phyloP scores from a whole-genome alignment of 2,329 filamentous ascomycete genomes.

The Botrytis aclada region DNA sequence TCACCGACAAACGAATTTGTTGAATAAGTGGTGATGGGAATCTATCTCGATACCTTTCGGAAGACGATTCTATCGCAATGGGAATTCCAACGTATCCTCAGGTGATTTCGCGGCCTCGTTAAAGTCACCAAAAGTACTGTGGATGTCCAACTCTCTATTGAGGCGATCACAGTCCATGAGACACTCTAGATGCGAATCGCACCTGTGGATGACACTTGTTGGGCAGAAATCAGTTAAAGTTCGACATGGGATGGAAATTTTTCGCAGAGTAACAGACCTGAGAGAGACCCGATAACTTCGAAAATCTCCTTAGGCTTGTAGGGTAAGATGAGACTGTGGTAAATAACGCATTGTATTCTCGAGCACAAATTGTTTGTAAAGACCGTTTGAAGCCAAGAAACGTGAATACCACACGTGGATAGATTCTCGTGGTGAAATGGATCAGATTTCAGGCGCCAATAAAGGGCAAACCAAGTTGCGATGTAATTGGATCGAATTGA shows the following conservation, averaged over 20 bases:
- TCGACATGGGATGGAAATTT: background rate
- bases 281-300: background rate
- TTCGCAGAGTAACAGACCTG: constrained; percentile 9
- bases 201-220: background rate
- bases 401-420: constrained; percentile 1
- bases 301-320: background rate
- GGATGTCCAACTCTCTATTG: background rate
- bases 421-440: background rate
- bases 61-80: background rate
- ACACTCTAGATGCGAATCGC: background rate
- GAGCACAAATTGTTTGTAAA: background rate
- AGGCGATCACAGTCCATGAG: background rate
- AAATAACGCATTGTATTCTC: background rate
- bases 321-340: background rate
- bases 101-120: background rate
- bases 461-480: no score
- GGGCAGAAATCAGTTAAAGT: constrained; percentile 1
- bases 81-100: background rate
- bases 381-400: constrained; percentile 1
- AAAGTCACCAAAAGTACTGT: background rate
- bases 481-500: background rate
- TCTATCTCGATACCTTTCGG: background rate
- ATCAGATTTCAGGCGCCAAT: background rate
- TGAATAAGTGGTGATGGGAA: background rate
- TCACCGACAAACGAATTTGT: background rate